A percentile compares a stretch with the other conserved stretches of the same genome.
Conservation (phyloP, 78 protist species). For the Cavenderia fasciculata region DNA sequence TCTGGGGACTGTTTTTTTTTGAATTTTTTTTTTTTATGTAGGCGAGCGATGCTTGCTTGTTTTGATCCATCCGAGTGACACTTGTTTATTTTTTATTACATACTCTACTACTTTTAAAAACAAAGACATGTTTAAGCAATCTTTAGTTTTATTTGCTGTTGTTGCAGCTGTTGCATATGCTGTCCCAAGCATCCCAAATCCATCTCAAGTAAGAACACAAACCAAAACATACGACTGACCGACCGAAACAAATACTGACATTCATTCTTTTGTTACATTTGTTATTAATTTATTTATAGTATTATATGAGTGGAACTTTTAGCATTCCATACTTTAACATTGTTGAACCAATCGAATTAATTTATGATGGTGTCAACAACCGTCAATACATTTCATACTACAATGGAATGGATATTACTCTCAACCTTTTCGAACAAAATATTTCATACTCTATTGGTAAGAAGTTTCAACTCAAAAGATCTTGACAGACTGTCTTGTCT, state of each 20-base stretch:
- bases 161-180: background rate
- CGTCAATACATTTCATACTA: conserved; percentile 78
- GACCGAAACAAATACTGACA: background rate
- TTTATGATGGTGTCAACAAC: conserved; percentile 71
- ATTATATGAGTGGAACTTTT: conserved; percentile 70
- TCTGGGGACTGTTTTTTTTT: no score
- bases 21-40: no score
- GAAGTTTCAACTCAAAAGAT: no score
- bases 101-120: no score
- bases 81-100: no score
- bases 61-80: no score
- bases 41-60: no score
- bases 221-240: background rate
- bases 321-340: conserved; percentile 77
- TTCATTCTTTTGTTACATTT: background rate
- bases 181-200: conserved; percentile 12
- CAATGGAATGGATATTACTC: conserved; percentile 69
- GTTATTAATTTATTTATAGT: conserved; percentile 11
- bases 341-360: conserved; percentile 72
- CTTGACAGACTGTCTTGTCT: no score
- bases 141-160: conserved; percentile 1
- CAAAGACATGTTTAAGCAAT: no score
- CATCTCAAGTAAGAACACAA: conserved; percentile 7
- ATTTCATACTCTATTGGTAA: conserved; percentile 32
- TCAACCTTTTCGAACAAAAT: conserved; percentile 41